phyloP scores from a whole-genome alignment of 768 basidiomycete species.

The Rickenella mellea region DNA sequence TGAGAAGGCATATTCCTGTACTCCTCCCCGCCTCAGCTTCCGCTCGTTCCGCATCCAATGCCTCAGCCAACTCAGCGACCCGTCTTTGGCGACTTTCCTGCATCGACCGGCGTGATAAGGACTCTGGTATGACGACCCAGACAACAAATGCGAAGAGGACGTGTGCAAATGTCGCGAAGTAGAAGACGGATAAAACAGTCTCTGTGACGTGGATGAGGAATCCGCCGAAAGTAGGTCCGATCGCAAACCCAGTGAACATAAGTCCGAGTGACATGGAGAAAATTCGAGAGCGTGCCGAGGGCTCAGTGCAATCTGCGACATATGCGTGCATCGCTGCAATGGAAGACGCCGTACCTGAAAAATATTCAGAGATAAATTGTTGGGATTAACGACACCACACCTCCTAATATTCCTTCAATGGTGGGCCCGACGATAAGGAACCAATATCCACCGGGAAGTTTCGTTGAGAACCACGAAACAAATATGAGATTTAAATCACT shows the following conservation, averaged over 20 bases:
- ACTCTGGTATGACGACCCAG: conserved; percentile 68
- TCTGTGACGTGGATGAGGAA: conserved; percentile 51
- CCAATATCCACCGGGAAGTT: conserved; percentile 76
- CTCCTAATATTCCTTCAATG: conserved; percentile 64
- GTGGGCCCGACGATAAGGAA: conserved; percentile 58
- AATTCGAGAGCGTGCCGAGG: conserved; percentile 44
- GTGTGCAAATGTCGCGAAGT: conserved; percentile 45
- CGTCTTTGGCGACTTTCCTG: conserved; percentile 22
- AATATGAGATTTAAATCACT: conserved; percentile 60
- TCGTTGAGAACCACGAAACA: conserved; percentile 46
- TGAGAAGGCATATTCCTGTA: not conserved
- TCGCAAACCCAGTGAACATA: conserved; percentile 61
- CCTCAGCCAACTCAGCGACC: too few species aligned
- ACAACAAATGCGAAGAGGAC: conserved; percentile 37
- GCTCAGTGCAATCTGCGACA: conserved; percentile 54
- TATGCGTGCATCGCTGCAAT: conserved; percentile 54
- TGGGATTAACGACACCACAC: conserved; percentile 23
- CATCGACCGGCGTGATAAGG: conserved; percentile 48
- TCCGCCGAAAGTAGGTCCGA: conserved; percentile 69
- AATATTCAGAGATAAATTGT: conserved; percentile 12
- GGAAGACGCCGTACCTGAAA: conserved; percentile 40
- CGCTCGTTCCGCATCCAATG: too few species aligned
- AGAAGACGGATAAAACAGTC: conserved; percentile 59
- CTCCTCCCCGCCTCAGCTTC: conserved; percentile 8
- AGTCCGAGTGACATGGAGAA: conserved; percentile 63